These are phyloP conservation scores for Fusarium avenaceum DNA, from an alignment of 2,329 filamentous ascomycete genomes.

Conservation along the genomic window DNA sequence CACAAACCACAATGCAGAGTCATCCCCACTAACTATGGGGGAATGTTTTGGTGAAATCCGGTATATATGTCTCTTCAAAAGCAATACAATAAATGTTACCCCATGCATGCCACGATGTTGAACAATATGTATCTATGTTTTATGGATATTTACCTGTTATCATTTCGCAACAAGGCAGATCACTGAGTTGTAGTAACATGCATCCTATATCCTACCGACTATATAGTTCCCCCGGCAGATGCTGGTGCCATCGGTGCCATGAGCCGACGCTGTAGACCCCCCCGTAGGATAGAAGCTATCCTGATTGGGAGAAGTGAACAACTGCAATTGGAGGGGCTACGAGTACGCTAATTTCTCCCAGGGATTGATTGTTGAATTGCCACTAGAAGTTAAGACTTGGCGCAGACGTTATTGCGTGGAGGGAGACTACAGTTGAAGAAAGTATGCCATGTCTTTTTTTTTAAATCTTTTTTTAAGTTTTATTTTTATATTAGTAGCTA, in stretches of 20 bases:
- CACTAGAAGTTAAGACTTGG: constrained; percentile 23
- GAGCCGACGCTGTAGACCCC: not conserved
- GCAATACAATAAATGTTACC: too few species aligned
- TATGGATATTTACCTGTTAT: too few species aligned
- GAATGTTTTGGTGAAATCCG: too few species aligned
- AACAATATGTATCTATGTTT: too few species aligned
- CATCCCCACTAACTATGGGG: not conserved
- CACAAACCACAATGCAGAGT: not conserved
- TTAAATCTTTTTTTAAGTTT: too few species aligned
- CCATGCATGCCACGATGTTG: too few species aligned
- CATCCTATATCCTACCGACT: not conserved
- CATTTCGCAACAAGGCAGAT: too few species aligned
- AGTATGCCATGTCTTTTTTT: too few species aligned
- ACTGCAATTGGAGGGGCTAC: constrained; percentile 20
- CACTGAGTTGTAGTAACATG: not conserved
- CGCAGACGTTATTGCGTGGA: too few species aligned
- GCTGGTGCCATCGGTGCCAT: constrained; percentile 2
- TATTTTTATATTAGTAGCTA: too few species aligned
- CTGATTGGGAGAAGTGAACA: constrained; percentile 8
- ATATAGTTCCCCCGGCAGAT: constrained; percentile 10
- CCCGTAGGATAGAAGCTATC: not conserved
- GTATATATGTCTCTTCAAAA: too few species aligned
- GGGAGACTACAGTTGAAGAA: too few species aligned
- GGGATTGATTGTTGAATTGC: constrained; percentile 24
- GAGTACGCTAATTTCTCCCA: constrained; percentile 15